Evolutionary conservation across 345 rosid genomes (phyloP).

Genomic region (Melastoma malabathricum): DNA sequence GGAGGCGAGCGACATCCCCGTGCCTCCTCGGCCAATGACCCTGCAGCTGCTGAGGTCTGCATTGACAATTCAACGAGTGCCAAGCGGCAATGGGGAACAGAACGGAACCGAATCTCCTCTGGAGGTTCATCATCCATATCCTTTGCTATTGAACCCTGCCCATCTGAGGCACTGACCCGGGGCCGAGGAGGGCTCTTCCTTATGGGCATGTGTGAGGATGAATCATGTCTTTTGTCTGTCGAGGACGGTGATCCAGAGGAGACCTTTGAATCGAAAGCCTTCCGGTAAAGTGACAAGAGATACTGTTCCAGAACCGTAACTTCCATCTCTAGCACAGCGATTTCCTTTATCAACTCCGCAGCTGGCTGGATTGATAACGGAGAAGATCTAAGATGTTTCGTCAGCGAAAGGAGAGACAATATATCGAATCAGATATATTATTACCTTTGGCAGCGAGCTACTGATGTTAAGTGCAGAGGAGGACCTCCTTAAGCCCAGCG

Average conservation of each 20-base stretch:
- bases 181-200: background rate
- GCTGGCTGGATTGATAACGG: conserved; percentile 40
- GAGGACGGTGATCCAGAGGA: conserved; percentile 30
- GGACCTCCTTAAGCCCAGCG: conserved; percentile 48
- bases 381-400: background rate
- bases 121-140: background rate
- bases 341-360: conserved; percentile 70
- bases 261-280: conserved; percentile 65
- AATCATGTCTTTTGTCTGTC: conserved; percentile 29
- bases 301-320: conserved; percentile 78
- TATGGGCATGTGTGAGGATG: conserved; percentile 29
- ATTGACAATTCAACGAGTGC: conserved; percentile 52
- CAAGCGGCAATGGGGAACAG: conserved; percentile 58
- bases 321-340: conserved; percentile 81
- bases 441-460: conserved; percentile 55
- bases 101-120: conserved; percentile 30
- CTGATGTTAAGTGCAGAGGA: conserved; percentile 22
- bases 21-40: conserved; percentile 34
- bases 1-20: conserved; percentile 78
- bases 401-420: background rate
- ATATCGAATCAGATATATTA: background rate
- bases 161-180: no score
- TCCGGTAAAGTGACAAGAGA: conserved; percentile 83
- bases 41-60: conserved; percentile 36
- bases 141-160: no score